Percentiles rank a stretch among this genome's conserved stretches.
Conservation (phyloP, 306 rosid species). For the Senna tora region DNA sequence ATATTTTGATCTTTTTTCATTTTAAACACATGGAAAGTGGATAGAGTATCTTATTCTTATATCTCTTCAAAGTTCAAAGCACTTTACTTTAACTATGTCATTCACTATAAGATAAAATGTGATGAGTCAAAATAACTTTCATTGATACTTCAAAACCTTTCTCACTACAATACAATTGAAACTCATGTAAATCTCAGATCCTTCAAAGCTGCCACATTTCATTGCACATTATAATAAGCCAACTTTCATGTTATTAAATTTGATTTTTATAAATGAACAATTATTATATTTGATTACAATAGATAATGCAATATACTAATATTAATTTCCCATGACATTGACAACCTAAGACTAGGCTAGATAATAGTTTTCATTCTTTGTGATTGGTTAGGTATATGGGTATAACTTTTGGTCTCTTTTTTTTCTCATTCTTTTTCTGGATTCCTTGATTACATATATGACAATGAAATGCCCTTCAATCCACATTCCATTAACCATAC, state of each 20-base stretch:
- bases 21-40: slow-evolving; percentile 32
- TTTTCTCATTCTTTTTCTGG: no score
- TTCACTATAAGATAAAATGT: background rate
- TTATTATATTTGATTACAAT: no score
- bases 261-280: no score
- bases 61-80: background rate
- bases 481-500: no score
- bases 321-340: no score
- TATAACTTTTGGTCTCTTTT: no score
- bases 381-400: no score
- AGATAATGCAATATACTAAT: no score
- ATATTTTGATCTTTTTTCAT: background rate
- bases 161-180: background rate
- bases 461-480: no score
- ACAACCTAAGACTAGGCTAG: no score
- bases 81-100: background rate
- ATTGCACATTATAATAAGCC: background rate
- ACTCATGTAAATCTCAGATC: background rate
- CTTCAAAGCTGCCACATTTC: background rate
- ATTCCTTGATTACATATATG: no score
- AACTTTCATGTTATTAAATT: background rate
- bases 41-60: slow-evolving; percentile 7
- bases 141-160: slow-evolving; percentile 6
- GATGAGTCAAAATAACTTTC: slow-evolving; percentile 4
- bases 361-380: no score